Base-by-base conservation (phyloP, 768 basidiomycete species). In the Termitomyces sp. region DNA sequence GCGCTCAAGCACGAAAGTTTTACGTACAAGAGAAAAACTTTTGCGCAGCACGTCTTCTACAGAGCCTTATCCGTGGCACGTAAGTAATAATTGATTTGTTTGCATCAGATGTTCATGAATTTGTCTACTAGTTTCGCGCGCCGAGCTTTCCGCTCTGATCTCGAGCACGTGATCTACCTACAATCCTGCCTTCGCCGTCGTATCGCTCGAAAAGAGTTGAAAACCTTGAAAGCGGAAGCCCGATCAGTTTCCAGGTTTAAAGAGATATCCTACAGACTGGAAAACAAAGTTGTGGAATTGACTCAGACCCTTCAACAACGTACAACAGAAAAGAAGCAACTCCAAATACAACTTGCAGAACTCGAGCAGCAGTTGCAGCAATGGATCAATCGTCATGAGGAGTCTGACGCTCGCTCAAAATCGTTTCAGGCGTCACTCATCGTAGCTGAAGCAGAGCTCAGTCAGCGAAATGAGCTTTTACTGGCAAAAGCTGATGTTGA, bases 271-370 rank as follows among this genome's bases (percentile, higher is more conserved):
- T 98, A 98, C 71, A 87, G 86, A 67, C 82, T 99, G 59, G 97
- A 99, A 79, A 99, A 98, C 82, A 99, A 98, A 77, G 97, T 99
- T 48, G 94, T 99, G 61, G 96, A 98, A 72, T 89, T 99, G 63
- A 98, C 97, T 0, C 97, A 99, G 72, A 86, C 79, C 15, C 83
- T 99, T 12, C 97, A 98, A 74, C 88, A 83, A 69, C 88, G 96
- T 51, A 95, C 89, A 2, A 84, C 86, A 61, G 96, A 99, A 78
- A 94, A 92, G 79, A 96, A 92, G 75, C 88, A 87, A 57, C 78
- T 98, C 48, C 87, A 90, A 65, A 77, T 75, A n/a, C 86, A 87
- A 68, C 81, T 98, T 50, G 73, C 77, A 25, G 86, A 89, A 45
- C 81, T 98, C 37, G 94, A 98, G 76, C 85, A 88, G 65, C 93